Evolutionary conservation across 2,329 filamentous ascomycete species (phyloP).

Genomic region (Penicillium sclerotigenum): DNA sequence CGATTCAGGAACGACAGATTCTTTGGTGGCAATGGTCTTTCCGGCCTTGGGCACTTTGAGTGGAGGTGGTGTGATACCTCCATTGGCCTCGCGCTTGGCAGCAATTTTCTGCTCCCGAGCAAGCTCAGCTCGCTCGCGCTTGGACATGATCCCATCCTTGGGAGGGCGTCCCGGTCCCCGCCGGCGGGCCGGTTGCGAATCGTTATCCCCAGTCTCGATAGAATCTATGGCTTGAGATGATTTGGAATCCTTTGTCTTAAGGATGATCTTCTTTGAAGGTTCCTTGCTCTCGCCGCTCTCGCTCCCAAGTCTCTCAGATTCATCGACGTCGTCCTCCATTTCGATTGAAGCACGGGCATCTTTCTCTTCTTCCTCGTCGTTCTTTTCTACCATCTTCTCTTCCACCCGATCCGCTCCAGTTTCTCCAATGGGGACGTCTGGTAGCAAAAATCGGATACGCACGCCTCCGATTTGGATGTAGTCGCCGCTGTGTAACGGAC

Average conservation of each 20-base stretch:
- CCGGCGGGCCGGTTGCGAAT: constrained; percentile 40
- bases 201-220: constrained; percentile 33
- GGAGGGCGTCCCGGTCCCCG: constrained; percentile 61
- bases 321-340: constrained; percentile 42
- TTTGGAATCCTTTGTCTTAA: constrained; percentile 32
- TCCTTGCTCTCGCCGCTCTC: constrained; percentile 30
- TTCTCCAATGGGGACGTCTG: constrained; percentile 49
- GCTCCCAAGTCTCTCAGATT: constrained; percentile 25
- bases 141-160: constrained; percentile 66
- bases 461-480: constrained; percentile 60
- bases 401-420: constrained; percentile 48
- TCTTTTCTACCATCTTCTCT: constrained; percentile 40
- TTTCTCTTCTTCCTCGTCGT: constrained; percentile 31
- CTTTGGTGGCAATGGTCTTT: constrained; percentile 30
- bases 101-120: constrained; percentile 53
- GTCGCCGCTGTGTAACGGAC: constrained; percentile 55
- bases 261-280: constrained; percentile 27
- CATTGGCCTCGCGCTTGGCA: constrained; percentile 47
- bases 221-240: constrained; percentile 28
- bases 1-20: constrained; percentile 36
- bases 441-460: constrained; percentile 55
- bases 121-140: constrained; percentile 57
- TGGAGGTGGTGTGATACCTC: constrained; percentile 44
- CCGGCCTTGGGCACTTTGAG: constrained; percentile 31
- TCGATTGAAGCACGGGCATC: constrained; percentile 35